A percentile compares a stretch with the other conserved stretches of the same genome.
phyloP scores from a whole-genome alignment of 2,329 filamentous ascomycete genomes.

The Fusarium pilosicola region DNA sequence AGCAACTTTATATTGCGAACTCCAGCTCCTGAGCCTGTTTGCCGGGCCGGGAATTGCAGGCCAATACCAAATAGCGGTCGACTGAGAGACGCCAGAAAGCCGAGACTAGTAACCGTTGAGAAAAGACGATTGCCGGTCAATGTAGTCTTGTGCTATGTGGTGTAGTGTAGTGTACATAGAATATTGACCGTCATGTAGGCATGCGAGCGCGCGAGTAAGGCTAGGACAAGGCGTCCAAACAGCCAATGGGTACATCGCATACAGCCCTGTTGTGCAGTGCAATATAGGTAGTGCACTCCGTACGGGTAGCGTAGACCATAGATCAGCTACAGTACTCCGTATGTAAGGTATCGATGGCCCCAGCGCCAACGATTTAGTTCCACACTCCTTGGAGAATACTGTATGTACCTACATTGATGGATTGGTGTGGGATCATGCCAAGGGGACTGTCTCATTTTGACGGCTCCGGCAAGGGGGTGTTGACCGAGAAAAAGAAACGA shows the following conservation, averaged over 20 bases:
- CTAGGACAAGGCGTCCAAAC: constrained; percentile 29
- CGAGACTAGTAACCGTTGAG: constrained; percentile 34
- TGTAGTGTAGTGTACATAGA: constrained; percentile 23
- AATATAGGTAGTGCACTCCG: constrained; percentile 4
- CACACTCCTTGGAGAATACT: constrained; percentile 14
- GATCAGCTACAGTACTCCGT: not conserved
- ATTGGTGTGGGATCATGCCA: constrained; percentile 42
- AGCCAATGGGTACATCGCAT: constrained; percentile 7
- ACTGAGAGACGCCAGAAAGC: constrained; percentile 35
- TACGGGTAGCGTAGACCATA: not conserved
- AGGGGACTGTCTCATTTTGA: constrained; percentile 43
- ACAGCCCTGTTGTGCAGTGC: constrained; percentile 5
- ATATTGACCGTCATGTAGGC: constrained; percentile 17
- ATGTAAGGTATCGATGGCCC: not conserved
- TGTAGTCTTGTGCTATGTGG: not conserved
- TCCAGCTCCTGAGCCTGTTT: constrained; percentile 15
- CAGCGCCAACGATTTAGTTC: constrained; percentile 7
- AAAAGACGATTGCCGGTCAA: constrained; percentile 24
- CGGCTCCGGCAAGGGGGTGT: constrained; percentile 27
- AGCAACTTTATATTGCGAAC: constrained; percentile 40
- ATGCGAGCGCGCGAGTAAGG: constrained; percentile 27
- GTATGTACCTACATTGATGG: constrained; percentile 7
- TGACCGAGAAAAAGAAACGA: constrained; percentile 13
- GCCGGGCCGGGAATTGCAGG: constrained; percentile 38
- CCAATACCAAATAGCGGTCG: constrained; percentile 39